These are phyloP conservation scores for Echeveria elegans DNA, from an alignment of 164 flowering plant species.

Conservation along the genomic window DNA sequence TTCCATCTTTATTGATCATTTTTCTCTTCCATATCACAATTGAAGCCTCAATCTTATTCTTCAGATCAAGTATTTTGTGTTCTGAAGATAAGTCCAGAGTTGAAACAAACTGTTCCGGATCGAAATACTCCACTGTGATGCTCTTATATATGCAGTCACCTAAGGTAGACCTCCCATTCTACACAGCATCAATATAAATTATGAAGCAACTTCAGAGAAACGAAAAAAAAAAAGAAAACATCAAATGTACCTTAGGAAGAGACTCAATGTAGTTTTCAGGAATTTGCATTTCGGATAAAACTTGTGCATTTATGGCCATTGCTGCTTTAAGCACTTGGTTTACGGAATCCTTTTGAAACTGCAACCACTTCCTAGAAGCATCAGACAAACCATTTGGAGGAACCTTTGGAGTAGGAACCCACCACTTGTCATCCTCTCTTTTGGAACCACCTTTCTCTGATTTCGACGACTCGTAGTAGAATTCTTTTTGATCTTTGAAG, in stretches of 20 bases:
- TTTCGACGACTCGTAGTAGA: constrained; percentile 36
- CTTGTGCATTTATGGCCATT: constrained; percentile 72
- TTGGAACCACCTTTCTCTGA: constrained; percentile 24
- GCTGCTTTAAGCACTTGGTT: constrained; percentile 73
- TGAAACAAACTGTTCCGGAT: constrained; percentile 43
- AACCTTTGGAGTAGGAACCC: constrained; percentile 66
- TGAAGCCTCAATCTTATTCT: constrained; percentile 68
- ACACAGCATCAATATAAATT: neutral
- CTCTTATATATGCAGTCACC: constrained; percentile 49
- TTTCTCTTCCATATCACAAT: constrained; percentile 68
- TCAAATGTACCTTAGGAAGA: constrained; percentile 45
- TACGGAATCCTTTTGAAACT: constrained; percentile 62
- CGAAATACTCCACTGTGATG: constrained; percentile 58
- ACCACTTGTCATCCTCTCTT: constrained; percentile 65
- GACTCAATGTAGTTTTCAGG: constrained; percentile 64
- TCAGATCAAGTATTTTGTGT: constrained; percentile 56
- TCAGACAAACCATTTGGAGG: constrained; percentile 56
- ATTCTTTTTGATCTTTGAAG: constrained; percentile 53
- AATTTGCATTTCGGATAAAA: constrained; percentile 57
- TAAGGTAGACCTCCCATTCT: constrained; percentile 67
- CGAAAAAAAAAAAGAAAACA: neutral
- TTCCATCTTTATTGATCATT: constrained; percentile 53
- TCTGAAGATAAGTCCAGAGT: constrained; percentile 52
- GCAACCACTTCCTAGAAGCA: constrained; percentile 39
- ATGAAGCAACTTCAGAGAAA: neutral